These are phyloP conservation scores for Neofusicoccum parvum DNA, from an alignment of 2,329 filamentous ascomycete genomes.

Conservation along the genomic window DNA sequence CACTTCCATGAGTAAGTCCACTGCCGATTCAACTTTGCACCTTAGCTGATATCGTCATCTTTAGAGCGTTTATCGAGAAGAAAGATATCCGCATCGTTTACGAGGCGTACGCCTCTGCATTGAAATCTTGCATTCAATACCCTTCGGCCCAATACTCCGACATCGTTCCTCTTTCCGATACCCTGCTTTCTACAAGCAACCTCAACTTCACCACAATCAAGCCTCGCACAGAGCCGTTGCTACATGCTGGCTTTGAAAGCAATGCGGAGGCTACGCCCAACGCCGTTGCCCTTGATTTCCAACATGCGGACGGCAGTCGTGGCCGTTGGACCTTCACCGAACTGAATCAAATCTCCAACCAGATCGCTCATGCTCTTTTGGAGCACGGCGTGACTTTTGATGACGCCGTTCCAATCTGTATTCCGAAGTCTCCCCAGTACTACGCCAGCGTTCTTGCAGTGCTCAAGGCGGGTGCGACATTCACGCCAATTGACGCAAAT, in stretches of 20 bases:
- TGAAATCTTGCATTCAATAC: conserved; percentile 30
- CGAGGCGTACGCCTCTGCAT: conserved; percentile 32
- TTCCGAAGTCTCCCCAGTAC: conserved; percentile 37
- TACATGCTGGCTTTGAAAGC: conserved; percentile 44
- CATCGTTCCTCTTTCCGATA: conserved; percentile 27
- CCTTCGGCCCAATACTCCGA: conserved; percentile 30
- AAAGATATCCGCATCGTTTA: conserved; percentile 31
- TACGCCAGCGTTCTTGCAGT: conserved; percentile 42
- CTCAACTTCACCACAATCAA: conserved; percentile 24
- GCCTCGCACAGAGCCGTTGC: conserved; percentile 24
- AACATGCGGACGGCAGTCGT: conserved; percentile 32
- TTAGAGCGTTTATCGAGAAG: conserved; percentile 29
- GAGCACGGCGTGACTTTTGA: conserved; percentile 29
- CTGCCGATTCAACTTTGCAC: too few relatives aligned
- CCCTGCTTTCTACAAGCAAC: conserved; percentile 32
- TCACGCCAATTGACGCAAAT: conserved; percentile 39
- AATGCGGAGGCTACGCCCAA: conserved; percentile 35
- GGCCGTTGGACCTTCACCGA: conserved; percentile 37
- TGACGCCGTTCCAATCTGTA: conserved; percentile 40
- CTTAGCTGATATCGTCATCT: neutral
- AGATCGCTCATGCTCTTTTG: conserved; percentile 36
- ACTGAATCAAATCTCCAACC: conserved; percentile 36
- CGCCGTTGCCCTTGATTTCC: conserved; percentile 42
- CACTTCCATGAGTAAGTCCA: conserved; percentile 51
- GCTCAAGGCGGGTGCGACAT: conserved; percentile 44